Conservation (phyloP, 176 grass and related monocot species). For the Musa schizocarpa region DNA sequence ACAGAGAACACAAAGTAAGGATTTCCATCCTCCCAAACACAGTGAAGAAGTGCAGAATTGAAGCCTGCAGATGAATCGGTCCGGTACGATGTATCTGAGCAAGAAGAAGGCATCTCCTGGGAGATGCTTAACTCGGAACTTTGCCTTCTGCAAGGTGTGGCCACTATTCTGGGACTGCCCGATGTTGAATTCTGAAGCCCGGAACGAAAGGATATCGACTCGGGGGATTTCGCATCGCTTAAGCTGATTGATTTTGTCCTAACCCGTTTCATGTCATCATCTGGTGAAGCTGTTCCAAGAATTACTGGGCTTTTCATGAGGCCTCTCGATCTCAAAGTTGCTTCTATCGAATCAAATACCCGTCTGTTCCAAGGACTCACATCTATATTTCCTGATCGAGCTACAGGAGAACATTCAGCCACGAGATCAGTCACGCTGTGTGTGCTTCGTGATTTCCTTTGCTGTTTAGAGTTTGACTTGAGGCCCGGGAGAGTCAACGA, state of each 20-base stretch:
- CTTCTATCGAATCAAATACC: not conserved
- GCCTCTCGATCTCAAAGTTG: not conserved
- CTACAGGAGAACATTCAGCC: not conserved
- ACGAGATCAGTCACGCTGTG: not conserved
- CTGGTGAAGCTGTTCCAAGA: not conserved
- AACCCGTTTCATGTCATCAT: not conserved
- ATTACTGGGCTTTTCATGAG: not conserved
- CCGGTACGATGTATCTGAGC: constrained; percentile 21
- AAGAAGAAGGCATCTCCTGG: constrained; percentile 22
- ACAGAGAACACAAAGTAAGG: constrained; percentile 59
- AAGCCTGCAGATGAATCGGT: constrained; percentile 27
- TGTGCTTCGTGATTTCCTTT: not conserved
- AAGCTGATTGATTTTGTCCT: not conserved
- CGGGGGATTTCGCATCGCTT: not conserved
- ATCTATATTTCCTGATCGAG: not conserved
- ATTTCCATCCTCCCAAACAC: constrained; percentile 51
- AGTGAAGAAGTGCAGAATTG: constrained; percentile 47
- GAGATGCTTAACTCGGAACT: not conserved
- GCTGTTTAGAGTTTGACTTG: not conserved
- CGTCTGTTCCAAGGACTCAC: not conserved
- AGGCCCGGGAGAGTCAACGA: not conserved
- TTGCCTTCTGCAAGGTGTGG: not conserved
- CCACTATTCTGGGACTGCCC: no score
- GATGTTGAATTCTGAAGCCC: no score
- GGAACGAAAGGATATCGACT: not conserved